These are phyloP conservation scores for Globisporangium uncinulatum DNA, from an alignment of 352 stramenopile genomes.

Conservation along the genomic window DNA sequence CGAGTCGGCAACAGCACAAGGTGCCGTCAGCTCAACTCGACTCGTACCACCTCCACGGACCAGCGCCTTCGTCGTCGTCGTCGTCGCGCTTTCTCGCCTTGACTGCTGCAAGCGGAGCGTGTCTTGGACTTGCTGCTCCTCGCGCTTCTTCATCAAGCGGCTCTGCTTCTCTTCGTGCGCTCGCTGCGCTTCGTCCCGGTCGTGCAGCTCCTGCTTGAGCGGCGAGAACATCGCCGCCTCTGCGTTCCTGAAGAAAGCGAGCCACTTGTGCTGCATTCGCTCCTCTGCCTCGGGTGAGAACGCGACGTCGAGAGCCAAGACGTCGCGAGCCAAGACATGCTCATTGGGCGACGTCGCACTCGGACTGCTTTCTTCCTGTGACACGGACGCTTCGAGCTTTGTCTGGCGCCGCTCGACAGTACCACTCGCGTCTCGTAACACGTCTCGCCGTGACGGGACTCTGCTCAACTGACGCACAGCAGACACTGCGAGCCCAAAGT, in stretches of 20 bases:
- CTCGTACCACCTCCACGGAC: not conserved
- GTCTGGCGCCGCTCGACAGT: not conserved
- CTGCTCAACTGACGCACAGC: slow-evolving; percentile 3
- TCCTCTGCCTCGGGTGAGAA: slow-evolving; percentile 43
- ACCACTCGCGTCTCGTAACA: not conserved
- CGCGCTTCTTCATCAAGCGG: slow-evolving; percentile 53
- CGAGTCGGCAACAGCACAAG: slow-evolving; percentile 6
- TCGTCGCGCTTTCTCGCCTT: slow-evolving; percentile 8
- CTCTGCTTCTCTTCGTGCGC: slow-evolving; percentile 42
- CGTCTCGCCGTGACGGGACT: not conserved
- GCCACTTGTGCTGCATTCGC: slow-evolving; percentile 50
- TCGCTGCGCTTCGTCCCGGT: slow-evolving; percentile 35
- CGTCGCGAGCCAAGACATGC: no score
- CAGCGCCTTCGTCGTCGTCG: not conserved
- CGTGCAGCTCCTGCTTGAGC: slow-evolving; percentile 36
- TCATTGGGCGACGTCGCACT: not conserved
- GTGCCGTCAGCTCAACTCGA: not conserved
- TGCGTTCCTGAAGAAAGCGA: slow-evolving; percentile 45
- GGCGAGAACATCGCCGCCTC: slow-evolving; percentile 53
- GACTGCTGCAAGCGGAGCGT: slow-evolving; percentile 31
- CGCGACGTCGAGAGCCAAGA: slow-evolving; percentile 21
- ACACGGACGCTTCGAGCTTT: not conserved
- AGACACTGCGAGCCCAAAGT: slow-evolving; percentile 7
- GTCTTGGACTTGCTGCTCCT: slow-evolving; percentile 50
- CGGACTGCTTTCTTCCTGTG: not conserved